Percentiles rank a stretch among this genome's conserved stretches.
Evolutionary conservation across 805 yeast genomes (phyloP).

Genomic region (Cyberlindnera suaveolens): DNA sequence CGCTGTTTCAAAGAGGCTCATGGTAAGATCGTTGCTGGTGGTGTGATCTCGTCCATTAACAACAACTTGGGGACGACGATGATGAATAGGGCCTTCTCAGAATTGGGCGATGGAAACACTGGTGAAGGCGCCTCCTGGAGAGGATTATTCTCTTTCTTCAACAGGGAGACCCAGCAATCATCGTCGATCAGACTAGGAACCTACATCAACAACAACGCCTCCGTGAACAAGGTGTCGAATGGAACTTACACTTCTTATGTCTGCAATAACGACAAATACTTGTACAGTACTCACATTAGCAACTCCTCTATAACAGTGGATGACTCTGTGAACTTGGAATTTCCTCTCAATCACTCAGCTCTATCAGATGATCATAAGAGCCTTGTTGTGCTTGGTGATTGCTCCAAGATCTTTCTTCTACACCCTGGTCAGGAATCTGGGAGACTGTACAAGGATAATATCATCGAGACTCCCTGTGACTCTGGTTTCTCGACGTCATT

Average conservation of each 20-base stretch:
- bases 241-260: constrained; percentile 51
- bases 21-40: constrained; percentile 49
- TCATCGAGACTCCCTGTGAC: constrained; percentile 56
- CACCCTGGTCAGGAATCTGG: constrained; percentile 31
- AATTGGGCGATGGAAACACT: constrained; percentile 20
- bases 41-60: constrained; percentile 34
- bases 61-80: constrained; percentile 4
- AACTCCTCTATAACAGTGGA: constrained; percentile 39
- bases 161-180: constrained; percentile 40
- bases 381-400: constrained; percentile 72
- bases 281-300: constrained; percentile 58
- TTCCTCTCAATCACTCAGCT: constrained; percentile 71
- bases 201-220: constrained; percentile 76
- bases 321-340: constrained; percentile 43
- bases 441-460: constrained; percentile 25
- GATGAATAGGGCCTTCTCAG: constrained; percentile 4
- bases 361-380: constrained; percentile 57
- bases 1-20: constrained; percentile 58
- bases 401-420: constrained; percentile 53
- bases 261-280: constrained; percentile 77
- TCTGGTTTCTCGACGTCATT: constrained; percentile 81
- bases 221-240: constrained; percentile 39
- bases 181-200: constrained; percentile 63
- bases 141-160: constrained; percentile 59
- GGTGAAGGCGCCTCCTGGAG: constrained; percentile 36